Evolutionary conservation across 2,329 filamentous ascomycete genomes (phyloP), one percentile per base, ranked within the genome.

Genomic region (Coniochaeta prunicola): DNA sequence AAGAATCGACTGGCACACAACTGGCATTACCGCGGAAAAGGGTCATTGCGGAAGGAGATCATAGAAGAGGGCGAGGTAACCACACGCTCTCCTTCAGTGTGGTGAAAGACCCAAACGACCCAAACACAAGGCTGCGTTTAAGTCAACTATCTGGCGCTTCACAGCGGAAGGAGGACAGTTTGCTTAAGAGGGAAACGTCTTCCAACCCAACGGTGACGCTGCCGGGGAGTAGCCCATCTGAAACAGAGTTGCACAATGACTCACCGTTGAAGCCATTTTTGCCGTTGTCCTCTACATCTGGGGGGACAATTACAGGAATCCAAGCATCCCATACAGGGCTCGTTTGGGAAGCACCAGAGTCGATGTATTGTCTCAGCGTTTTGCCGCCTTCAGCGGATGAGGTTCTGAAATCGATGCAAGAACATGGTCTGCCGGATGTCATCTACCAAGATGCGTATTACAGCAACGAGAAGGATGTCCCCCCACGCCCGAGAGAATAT

Each of bases 361-460:
- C 61, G 3, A 74, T 73, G 59, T 70, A 71, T 36, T 56, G 72
- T 8, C 61, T 75, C 24, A 60, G 63, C n/a, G 63, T 61, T 19
- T 48, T 63, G 8, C 71, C 76, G 15, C 76, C 76, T 1, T 67
- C 70, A 10, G 59, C 58, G 1, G 61, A 62, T 28, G 80, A 77
- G 64, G 76, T 91, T 1, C 68, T 75, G 2, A 74, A 75, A 1
- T 88, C 85, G 0, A 79, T 91, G 70, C 72, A 79, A 64, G 69
- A 77, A n/a, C 72, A 79, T 59, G 79, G 79, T 13, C 73, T 86
- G 9, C 88, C 89, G 0, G 79, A 87, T 59, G 81, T 89, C 15
- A 81, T 97, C 55, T 96, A 96, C 63, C 90, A 92, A 70, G 87
- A 92, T 68, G 87, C 92, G 0, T 92, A 88, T 67, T 97, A 96